phyloP scores from a whole-genome alignment of 169 alveolate species.

The Plasmodium sp. region DNA sequence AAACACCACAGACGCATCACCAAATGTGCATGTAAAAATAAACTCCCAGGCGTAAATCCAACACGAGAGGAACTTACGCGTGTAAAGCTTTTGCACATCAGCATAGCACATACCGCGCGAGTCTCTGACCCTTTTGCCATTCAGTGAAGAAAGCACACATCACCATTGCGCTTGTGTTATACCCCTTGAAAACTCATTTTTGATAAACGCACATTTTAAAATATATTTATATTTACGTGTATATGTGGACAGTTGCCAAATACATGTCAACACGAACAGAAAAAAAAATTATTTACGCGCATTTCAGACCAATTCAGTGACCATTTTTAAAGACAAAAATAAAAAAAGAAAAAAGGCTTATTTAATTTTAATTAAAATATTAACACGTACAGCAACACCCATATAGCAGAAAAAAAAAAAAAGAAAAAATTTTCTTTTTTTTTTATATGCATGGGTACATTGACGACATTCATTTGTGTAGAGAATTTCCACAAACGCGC shows the following conservation, averaged over 20 bases:
- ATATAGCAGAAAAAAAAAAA: neutral
- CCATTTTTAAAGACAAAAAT: neutral
- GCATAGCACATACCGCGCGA: neutral
- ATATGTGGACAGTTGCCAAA: neutral
- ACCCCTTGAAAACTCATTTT: neutral
- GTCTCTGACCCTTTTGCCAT: neutral
- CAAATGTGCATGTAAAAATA: neutral
- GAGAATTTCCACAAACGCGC: neutral
- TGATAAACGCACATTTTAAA: neutral
- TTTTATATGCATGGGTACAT: neutral
- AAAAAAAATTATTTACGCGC: neutral
- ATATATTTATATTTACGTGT: neutral
- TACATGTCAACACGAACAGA: neutral
- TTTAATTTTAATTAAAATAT: neutral
- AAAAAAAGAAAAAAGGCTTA: neutral
- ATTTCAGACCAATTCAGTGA: neutral
- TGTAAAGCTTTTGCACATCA: neutral
- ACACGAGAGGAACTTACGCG: neutral
- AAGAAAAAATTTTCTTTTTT: neutral
- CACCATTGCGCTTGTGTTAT: neutral
- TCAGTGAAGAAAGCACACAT: neutral
- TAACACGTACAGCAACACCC: neutral
- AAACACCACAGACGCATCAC: neutral
- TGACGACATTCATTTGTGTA: neutral
- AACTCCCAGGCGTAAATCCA: neutral